Percentiles rank a stretch among this genome's conserved stretches.
phyloP scores from a whole-genome alignment of 2,329 filamentous ascomycete genomes.

The Coniochaeta pulveracea region DNA sequence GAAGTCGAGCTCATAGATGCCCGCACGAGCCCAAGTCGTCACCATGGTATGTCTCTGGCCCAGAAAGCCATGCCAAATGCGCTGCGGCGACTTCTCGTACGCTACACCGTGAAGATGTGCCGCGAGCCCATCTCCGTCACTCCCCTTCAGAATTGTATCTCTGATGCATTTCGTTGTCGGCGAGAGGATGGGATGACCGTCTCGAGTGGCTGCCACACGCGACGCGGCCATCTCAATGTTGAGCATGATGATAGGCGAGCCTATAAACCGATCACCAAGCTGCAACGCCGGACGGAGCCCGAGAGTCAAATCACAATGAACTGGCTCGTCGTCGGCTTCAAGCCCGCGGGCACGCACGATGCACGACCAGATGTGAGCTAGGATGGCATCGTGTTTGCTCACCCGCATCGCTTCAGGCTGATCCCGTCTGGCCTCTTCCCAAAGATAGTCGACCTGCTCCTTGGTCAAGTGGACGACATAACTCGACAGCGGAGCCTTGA shows the following conservation, averaged over 20 bases:
- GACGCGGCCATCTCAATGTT: background rate
- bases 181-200: background rate
- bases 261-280: background rate
- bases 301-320: background rate
- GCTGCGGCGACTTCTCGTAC: background rate
- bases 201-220: background rate
- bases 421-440: background rate
- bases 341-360: background rate
- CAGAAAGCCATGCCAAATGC: background rate
- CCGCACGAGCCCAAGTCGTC: background rate
- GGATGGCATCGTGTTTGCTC: conserved; percentile 3
- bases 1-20: conserved; percentile 1
- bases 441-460: background rate
- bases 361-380: conserved; percentile 1
- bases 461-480: background rate
- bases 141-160: background rate
- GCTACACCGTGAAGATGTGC: background rate
- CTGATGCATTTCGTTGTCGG: background rate
- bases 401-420: background rate
- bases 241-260: background rate
- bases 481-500: background rate
- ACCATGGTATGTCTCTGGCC: background rate
- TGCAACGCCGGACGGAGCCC: background rate
- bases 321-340: background rate
- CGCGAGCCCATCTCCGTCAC: background rate